phyloP scores from a whole-genome alignment of 2,329 filamentous ascomycete genomes.

The Sporothrix phasma region DNA sequence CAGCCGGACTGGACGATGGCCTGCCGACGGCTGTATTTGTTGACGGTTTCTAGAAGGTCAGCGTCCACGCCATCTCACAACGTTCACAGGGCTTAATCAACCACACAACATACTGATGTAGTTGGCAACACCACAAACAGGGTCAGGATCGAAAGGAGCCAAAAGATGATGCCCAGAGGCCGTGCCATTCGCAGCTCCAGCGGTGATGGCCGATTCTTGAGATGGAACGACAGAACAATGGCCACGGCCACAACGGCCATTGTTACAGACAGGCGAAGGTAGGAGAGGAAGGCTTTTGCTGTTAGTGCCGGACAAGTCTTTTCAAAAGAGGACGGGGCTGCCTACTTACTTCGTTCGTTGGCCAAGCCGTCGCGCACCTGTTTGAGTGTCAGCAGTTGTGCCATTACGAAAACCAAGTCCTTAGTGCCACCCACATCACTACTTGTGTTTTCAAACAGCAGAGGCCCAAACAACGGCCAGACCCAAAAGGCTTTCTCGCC shows the following conservation, averaged over 20 bases:
- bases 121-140: slow-evolving; percentile 66
- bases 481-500: slow-evolving; percentile 41
- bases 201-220: slow-evolving; percentile 59
- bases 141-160: slow-evolving; percentile 69
- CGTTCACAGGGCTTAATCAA: too few species aligned
- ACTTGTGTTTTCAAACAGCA: slow-evolving; percentile 64
- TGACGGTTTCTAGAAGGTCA: slow-evolving; percentile 47
- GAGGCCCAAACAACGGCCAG: slow-evolving; percentile 53
- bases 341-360: slow-evolving; percentile 55
- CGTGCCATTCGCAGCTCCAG: slow-evolving; percentile 68
- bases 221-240: slow-evolving; percentile 86
- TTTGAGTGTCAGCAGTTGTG: slow-evolving; percentile 16
- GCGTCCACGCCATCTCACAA: too few species aligned
- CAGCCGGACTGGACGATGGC: slow-evolving; percentile 89
- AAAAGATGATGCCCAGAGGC: slow-evolving; percentile 82
- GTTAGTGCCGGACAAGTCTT: background rate
- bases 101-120: slow-evolving; percentile 68
- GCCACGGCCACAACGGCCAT: slow-evolving; percentile 84
- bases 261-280: slow-evolving; percentile 80
- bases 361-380: slow-evolving; percentile 58
- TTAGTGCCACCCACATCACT: slow-evolving; percentile 46
- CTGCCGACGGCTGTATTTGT: slow-evolving; percentile 65
- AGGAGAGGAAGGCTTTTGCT: slow-evolving; percentile 65
- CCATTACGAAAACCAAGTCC: background rate
- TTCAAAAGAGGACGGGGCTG: background rate